A percentile compares a stretch with the other conserved stretches of the same genome.
These are phyloP conservation scores for Trichosporon asahii DNA, from an alignment of 1,284 basidiomycete species.

Conservation along the genomic window DNA sequence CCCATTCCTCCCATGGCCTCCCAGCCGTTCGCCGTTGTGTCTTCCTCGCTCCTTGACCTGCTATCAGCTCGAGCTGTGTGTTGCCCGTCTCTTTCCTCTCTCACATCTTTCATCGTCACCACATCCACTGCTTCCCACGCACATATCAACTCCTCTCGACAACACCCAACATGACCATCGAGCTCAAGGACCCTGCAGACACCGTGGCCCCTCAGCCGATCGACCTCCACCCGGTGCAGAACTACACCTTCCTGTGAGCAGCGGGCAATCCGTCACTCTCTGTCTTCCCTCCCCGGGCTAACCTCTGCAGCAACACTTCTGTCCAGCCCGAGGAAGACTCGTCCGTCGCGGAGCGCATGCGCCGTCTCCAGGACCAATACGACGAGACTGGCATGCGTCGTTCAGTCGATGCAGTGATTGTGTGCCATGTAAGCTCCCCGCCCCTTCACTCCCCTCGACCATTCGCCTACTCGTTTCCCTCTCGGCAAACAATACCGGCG, in stretches of 20 bases:
- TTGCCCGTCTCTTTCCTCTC: too few species aligned
- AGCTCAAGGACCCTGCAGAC: neutral
- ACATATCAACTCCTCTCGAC: neutral
- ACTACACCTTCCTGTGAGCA: conserved; percentile 24
- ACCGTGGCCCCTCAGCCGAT: conserved; percentile 2
- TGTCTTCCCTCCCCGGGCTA: neutral
- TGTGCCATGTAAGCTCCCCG: conserved; percentile 67
- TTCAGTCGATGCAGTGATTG: conserved; percentile 92
- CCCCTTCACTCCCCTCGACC: neutral
- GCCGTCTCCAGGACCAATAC: conserved; percentile 90
- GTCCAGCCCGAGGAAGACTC: conserved; percentile 95
- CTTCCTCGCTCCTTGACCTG: too few species aligned
- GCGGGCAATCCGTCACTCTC: neutral
- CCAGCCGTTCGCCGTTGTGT: too few species aligned
- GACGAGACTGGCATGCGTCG: conserved; percentile 92
- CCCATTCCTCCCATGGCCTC: too few species aligned
- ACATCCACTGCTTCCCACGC: neutral
- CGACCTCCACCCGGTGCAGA: conserved; percentile 19
- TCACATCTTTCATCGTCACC: too few species aligned
- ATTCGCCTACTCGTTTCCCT: neutral
- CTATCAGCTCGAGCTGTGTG: too few species aligned
- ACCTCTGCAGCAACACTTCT: conserved; percentile 20
- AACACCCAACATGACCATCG: neutral
- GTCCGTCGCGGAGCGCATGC: conserved; percentile 82
- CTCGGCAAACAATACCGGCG: neutral